Base-by-base conservation (phyloP, 257 asterid species). In the Galeopsis tetrahit region DNA sequence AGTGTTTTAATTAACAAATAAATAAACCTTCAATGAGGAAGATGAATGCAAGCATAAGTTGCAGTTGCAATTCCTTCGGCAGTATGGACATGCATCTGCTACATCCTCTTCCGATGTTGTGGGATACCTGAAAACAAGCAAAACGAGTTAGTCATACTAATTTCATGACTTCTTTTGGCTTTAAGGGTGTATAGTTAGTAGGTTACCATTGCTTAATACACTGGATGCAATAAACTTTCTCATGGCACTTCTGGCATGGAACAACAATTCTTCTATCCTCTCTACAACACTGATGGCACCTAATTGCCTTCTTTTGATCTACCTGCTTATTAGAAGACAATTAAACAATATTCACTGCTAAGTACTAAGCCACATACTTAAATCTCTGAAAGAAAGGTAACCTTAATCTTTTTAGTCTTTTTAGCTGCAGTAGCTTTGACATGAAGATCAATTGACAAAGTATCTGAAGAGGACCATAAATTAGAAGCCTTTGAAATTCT, bases 31-130 rank as follows among this genome's bases (percentile, higher is more conserved):
- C 63, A 82, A 32, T 13, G 34, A 58, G 77, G 83, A 84, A 71
- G 85, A 63, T 39, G 90, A 82, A 72, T 80, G 95, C 81, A 94
- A 87, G 84, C 99, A 94, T 67, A 70, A 68, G 84, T 88, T 84
- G 87, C 99, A 94, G 79, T 94, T 94, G 85, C 99, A 94, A 65
- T 80, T 87, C 56, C 80, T 83, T 28, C 92, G 81, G 78, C 99
- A 94, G 55, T 70, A 79, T 32, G 99, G 97, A 76, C 99, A 94
- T 71, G 77, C 38, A 71, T 85, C 87, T 40, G 95, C 76, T 70
- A 84, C 74, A 39, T 89, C 95, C 78, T 82, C 88, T 72, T 88
- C 95, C 0, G 71, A 78, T 67, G 84, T 75, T 36, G 79, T 14
- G 28, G 96, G 88, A 80, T 93, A 93, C 98, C 98, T 93, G 62